Conservation (phyloP, 2,329 filamentous ascomycete genomes). For the Pseudogymnoascus sp. region DNA sequence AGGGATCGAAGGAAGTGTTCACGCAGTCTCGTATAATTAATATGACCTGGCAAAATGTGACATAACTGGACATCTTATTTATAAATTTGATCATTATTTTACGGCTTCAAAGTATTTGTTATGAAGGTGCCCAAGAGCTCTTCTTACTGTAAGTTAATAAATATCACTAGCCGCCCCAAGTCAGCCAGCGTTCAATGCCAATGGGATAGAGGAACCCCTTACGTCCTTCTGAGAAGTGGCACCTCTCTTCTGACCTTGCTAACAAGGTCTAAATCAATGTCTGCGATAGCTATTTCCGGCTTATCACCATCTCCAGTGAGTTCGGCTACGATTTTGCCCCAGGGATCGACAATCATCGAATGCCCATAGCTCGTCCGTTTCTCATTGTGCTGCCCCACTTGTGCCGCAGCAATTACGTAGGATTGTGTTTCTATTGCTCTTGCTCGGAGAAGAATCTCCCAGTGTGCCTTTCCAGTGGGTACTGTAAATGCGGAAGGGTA, state of each 20-base stretch:
- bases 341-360: constrained; percentile 78
- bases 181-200: neutral
- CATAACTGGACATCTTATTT: too few relatives aligned
- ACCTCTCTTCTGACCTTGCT: constrained; percentile 47
- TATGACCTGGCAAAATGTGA: too few relatives aligned
- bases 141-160: neutral
- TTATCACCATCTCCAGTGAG: constrained; percentile 44
- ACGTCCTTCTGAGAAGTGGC: constrained; percentile 47
- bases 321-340: constrained; percentile 67
- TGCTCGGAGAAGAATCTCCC: constrained; percentile 70
- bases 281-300: constrained; percentile 40
- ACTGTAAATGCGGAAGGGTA: constrained; percentile 91
- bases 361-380: constrained; percentile 78
- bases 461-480: constrained; percentile 76
- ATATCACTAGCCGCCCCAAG: neutral
- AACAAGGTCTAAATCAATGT: constrained; percentile 46
- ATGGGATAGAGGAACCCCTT: constrained; percentile 11
- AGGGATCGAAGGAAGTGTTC: too few relatives aligned
- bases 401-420: constrained; percentile 81
- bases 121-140: neutral
- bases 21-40: too few relatives aligned
- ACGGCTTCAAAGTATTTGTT: neutral
- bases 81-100: too few relatives aligned
- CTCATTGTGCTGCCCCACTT: constrained; percentile 65
- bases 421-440: constrained; percentile 83